Conservation (phyloP, 176 grass and related monocot genomes). For the Triticum urartu region DNA sequence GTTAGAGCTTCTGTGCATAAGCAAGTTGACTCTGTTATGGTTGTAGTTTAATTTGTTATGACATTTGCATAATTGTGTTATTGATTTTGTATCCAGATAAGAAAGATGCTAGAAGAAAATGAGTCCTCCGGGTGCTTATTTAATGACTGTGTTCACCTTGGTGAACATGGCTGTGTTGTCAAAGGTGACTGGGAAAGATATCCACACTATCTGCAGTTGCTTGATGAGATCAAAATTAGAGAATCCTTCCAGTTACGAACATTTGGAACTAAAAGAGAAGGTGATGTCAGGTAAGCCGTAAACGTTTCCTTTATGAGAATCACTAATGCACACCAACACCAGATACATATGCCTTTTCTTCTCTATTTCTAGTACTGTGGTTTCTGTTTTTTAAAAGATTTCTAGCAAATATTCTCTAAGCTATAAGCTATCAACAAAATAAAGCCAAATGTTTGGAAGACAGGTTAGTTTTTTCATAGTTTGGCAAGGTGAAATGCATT, state of each 20-base stretch:
- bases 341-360: slow-evolving; percentile 7
- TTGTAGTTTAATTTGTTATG: background rate
- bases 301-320: background rate
- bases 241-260: slow-evolving; percentile 90
- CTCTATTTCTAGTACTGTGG: background rate
- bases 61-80: slow-evolving; percentile 15
- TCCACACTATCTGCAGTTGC: slow-evolving; percentile 88
- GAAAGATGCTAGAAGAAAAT: slow-evolving; percentile 57
- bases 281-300: slow-evolving; percentile 68
- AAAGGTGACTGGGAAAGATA: slow-evolving; percentile 97
- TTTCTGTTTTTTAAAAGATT: background rate
- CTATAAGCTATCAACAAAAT: background rate
- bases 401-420: background rate
- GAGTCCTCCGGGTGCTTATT: slow-evolving; percentile 71
- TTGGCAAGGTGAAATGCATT: background rate
- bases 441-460: background rate
- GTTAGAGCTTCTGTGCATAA: slow-evolving; percentile 7
- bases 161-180: slow-evolving; percentile 82
- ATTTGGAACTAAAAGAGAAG: slow-evolving; percentile 92
- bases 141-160: slow-evolving; percentile 87
- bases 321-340: background rate
- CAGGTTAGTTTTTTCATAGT: background rate
- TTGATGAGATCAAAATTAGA: slow-evolving; percentile 98
- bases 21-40: background rate
- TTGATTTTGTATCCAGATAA: slow-evolving; percentile 61